These are phyloP conservation scores for Patellaria atrata DNA, from an alignment of 495 filamentous ascomycete species.

Conservation along the genomic window DNA sequence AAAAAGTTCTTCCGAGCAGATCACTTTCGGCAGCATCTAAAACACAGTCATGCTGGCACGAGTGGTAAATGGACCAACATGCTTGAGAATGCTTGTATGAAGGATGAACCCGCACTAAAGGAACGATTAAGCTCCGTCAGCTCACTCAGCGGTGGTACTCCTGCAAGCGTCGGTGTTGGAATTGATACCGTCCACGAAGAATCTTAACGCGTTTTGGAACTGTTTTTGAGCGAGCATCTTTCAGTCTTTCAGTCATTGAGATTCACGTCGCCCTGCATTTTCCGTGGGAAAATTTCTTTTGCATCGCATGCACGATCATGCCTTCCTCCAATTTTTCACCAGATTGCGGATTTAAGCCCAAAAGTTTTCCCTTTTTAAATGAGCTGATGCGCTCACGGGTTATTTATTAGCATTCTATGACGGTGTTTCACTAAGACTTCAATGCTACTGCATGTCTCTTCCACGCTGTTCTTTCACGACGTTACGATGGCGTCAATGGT, in stretches of 20 bases:
- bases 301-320: too few relatives aligned
- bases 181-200: constrained; percentile 16
- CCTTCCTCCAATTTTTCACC: too few relatives aligned
- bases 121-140: constrained; percentile 15
- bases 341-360: too few relatives aligned
- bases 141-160: constrained; percentile 12
- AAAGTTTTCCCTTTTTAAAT: too few relatives aligned
- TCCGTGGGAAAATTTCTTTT: background rate
- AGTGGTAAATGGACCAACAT: constrained; percentile 99
- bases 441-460: too few relatives aligned
- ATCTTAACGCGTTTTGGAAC: constrained; percentile 16
- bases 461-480: too few relatives aligned
- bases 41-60: constrained; percentile 92
- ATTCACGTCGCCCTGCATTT: background rate
- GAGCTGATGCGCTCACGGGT: too few relatives aligned
- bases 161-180: constrained; percentile 8
- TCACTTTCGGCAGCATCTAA: constrained; percentile 95
- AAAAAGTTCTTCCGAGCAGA: constrained; percentile 98
- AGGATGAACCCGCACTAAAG: constrained; percentile 54
- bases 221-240: constrained; percentile 6
- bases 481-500: too few relatives aligned
- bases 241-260: constrained; percentile 8
- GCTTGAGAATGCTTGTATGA: constrained; percentile 92
- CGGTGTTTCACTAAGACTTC: too few relatives aligned
- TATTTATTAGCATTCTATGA: too few relatives aligned